phyloP scores from a whole-genome alignment of 2,329 filamentous ascomycete species.

The Colletotrichum nymphaeae region DNA sequence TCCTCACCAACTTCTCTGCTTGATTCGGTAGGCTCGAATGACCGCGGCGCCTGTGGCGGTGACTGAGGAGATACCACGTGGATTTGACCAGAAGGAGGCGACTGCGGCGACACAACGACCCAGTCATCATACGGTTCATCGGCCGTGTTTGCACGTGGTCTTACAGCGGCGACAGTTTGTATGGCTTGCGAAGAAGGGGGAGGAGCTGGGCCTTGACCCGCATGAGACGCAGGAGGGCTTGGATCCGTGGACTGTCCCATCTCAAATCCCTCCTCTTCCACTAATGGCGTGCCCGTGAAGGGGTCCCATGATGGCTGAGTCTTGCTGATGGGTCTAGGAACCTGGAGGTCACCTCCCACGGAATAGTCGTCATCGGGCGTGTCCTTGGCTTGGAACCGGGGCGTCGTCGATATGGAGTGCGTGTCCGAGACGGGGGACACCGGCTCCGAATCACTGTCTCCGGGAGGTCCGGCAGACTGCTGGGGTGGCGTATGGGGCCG shows the following conservation, averaged over 20 bases:
- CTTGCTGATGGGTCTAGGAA: slow-evolving; percentile 47
- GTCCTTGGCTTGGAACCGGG: slow-evolving; percentile 2
- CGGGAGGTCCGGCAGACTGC: slow-evolving; percentile 37
- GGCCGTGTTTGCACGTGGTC: not conserved
- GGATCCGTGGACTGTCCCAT: slow-evolving; percentile 38
- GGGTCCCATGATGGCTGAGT: slow-evolving; percentile 49
- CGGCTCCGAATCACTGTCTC: slow-evolving; percentile 41
- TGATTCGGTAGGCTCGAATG: slow-evolving; percentile 11
- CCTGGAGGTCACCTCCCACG: slow-evolving; percentile 33
- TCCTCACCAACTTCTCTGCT: slow-evolving; percentile 3
- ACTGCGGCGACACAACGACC: slow-evolving; percentile 45
- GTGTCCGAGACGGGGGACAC: slow-evolving; percentile 48
- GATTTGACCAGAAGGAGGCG: slow-evolving; percentile 39
- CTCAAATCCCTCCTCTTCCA: slow-evolving; percentile 50
- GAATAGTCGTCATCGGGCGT: slow-evolving; percentile 34
- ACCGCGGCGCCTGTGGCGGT: not conserved
- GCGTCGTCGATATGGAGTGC: slow-evolving; percentile 37
- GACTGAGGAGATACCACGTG: slow-evolving; percentile 40
- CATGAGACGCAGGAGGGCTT: slow-evolving; percentile 3
- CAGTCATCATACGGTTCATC: slow-evolving; percentile 46
- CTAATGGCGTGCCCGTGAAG: slow-evolving; percentile 47
- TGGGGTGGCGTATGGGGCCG: slow-evolving; percentile 32
- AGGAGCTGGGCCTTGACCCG: not conserved
- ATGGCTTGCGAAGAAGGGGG: not conserved
- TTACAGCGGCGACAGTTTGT: not conserved